A percentile compares a stretch with the other conserved stretches of the same genome.
Conservation (phyloP, 2,329 filamentous ascomycete genomes). For the Aspergillus neoniger region DNA sequence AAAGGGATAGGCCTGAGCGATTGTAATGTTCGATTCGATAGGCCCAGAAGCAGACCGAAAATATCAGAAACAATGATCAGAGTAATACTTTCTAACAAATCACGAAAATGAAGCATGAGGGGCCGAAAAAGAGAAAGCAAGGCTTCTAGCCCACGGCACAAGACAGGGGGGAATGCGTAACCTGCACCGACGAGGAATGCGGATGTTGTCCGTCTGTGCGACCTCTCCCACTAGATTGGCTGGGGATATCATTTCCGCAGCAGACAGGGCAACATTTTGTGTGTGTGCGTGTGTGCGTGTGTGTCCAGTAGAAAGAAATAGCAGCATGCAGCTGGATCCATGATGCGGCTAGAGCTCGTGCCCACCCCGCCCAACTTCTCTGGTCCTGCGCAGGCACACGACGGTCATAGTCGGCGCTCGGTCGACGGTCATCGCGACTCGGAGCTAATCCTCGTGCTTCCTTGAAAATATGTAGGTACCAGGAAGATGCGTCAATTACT, state of each 20-base stretch:
- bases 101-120: background rate
- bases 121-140: background rate
- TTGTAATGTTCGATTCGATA: too few relatives aligned
- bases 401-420: background rate
- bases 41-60: background rate
- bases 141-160: background rate
- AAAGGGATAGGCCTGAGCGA: too few relatives aligned
- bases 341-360: slow-evolving; percentile 2
- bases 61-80: background rate
- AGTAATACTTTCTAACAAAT: too few relatives aligned
- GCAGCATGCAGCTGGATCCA: background rate
- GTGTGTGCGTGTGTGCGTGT: too few relatives aligned
- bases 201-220: slow-evolving; percentile 6
- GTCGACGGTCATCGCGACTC: background rate
- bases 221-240: background rate
- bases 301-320: background rate
- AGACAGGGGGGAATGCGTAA: background rate
- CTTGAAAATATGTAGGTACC: background rate
- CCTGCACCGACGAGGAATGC: slow-evolving; percentile 1
- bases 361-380: background rate
- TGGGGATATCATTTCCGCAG: slow-evolving; percentile 6
- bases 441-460: background rate
- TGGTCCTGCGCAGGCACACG: slow-evolving; percentile 3
- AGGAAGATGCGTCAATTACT: background rate
- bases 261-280: background rate